phyloP scores from a whole-genome alignment of 257 asterid species.

The Solanum stenotomum region DNA sequence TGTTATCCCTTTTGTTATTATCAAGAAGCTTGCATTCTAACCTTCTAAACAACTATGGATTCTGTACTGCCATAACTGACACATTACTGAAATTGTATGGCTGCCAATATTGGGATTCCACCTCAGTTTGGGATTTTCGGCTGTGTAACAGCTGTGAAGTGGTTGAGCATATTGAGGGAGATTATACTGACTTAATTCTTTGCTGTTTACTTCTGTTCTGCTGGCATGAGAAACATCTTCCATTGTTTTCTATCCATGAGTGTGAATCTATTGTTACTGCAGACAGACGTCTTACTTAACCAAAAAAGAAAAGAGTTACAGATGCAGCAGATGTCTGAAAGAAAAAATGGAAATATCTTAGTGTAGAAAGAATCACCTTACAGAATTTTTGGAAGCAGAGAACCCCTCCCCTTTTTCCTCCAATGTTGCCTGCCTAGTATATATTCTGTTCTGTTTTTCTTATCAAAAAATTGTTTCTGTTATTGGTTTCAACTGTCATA shows the following conservation, averaged over 20 bases:
- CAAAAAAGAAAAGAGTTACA: background rate
- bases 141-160: background rate
- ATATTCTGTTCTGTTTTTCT: background rate
- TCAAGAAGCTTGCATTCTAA: background rate
- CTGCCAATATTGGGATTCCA: background rate
- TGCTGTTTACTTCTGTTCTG: background rate
- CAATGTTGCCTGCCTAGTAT: background rate
- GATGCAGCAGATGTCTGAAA: background rate
- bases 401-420: background rate
- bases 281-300: background rate
- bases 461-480: background rate
- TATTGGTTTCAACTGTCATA: background rate
- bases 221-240: background rate
- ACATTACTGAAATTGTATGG: background rate
- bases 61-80: background rate
- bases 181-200: background rate
- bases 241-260: background rate
- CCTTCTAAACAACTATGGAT: background rate
- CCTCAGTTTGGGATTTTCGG: background rate
- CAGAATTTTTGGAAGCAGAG: background rate
- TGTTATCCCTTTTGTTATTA: background rate
- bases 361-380: background rate
- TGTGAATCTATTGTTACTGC: background rate
- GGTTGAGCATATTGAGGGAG: background rate
- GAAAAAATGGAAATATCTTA: background rate